Evolutionary conservation across 1,139 yeast genomes (phyloP), one percentile per base, ranked within the genome.

Genomic region (Saccharomyces pastorianus): DNA sequence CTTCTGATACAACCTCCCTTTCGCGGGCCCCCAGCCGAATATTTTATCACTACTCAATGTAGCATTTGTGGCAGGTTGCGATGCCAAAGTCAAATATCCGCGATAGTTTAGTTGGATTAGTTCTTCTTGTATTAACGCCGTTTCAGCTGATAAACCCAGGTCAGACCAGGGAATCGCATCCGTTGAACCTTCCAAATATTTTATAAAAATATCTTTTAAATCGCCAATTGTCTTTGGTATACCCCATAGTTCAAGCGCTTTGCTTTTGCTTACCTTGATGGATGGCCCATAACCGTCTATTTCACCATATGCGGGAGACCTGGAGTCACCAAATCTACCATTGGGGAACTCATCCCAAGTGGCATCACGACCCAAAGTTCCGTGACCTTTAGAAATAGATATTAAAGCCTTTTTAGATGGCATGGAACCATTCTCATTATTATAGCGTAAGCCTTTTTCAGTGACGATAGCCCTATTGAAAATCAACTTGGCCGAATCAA

Each of bases 321-420:
- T 79, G 0, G 98, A 89, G 71, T 95, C 97, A 71, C 99, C 97
- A 70, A 90, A 93, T 73, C 99, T 81, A 65, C 99, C 99, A 68
- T 93, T 93, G 17, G 98, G 96, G 71, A 89, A 93, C 66, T 93
- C 99, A 74, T 93, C 99, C 99, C 99, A 93, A 2, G 95, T 88
- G 8, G 96, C 97, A 70, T 88, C 95, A 61, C 91, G 83, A 27
- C 96, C 96, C 48, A 88, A 69, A 2, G 87, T 81, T 47, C 96
- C 96, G 60, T 86, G 85, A 51, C 96, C 96, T 27, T 86, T 79
- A 53, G 95, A 85, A 44, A 88, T 88, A 6, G 91, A 88, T 48
- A 87, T 75, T 52, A 87, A 77, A 1, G 80, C 80, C 60, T 81
- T 80, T 58, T 82, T 78, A 1, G 80, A 74, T 7, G 76, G 74